Evolutionary conservation across 2,329 filamentous ascomycete genomes (phyloP).

Genomic region (Colletotrichum spaethianum): DNA sequence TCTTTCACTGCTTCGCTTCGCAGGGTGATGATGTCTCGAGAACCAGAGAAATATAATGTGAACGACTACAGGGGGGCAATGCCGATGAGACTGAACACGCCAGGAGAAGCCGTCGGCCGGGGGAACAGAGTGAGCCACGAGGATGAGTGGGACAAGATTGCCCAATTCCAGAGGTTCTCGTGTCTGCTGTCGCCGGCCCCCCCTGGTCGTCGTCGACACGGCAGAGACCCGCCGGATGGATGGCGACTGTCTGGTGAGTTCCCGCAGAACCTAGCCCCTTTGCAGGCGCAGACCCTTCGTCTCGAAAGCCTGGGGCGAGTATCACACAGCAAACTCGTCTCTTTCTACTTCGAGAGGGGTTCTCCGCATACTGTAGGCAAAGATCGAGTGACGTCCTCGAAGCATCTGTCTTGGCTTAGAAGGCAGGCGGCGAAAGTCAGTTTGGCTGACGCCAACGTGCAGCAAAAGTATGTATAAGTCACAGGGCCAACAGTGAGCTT

Average conservation of each 20-base stretch:
- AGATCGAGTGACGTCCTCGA: constrained; percentile 17
- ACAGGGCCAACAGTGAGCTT: constrained; percentile 26
- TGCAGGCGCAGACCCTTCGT: constrained; percentile 13
- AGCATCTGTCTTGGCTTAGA: background rate
- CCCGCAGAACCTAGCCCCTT: constrained; percentile 34
- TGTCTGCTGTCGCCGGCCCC: constrained; percentile 8
- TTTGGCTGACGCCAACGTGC: constrained; percentile 25
- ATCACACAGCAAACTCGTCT: background rate
- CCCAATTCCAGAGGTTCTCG: constrained; percentile 36
- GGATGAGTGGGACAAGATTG: constrained; percentile 37
- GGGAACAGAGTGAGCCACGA: constrained; percentile 34
- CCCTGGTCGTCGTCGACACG: constrained; percentile 34
- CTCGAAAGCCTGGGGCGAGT: constrained; percentile 9
- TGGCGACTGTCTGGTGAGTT: constrained; percentile 24
- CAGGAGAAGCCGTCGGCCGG: constrained; percentile 35
- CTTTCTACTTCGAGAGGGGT: background rate
- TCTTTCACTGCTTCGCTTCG: background rate
- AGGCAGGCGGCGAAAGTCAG: constrained; percentile 5
- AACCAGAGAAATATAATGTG: background rate
- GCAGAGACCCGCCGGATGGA: constrained; percentile 36
- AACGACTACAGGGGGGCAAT: constrained; percentile 8
- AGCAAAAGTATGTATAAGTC: constrained; percentile 36
- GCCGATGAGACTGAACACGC: constrained; percentile 37
- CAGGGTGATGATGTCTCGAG: constrained; percentile 18
- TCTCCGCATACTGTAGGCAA: background rate